phyloP scores from a whole-genome alignment of 1,284 basidiomycete species.

The Hemileia vastatrix region DNA sequence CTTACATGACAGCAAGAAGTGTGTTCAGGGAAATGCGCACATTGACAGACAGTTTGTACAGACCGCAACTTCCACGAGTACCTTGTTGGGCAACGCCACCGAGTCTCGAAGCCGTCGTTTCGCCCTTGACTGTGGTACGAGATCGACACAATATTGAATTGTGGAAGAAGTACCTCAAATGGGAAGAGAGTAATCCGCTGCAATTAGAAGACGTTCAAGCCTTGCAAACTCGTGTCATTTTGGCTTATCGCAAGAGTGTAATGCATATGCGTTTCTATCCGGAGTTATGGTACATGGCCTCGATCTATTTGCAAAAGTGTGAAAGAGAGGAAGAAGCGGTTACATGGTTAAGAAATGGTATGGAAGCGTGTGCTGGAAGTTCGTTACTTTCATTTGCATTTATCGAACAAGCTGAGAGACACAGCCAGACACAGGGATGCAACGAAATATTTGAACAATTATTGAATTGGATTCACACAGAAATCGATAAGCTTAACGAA shows the following conservation, averaged over 20 bases:
- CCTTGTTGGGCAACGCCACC: too few relatives aligned
- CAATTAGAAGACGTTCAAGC: constrained; percentile 69
- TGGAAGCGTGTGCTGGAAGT: constrained; percentile 80
- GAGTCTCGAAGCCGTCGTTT: too few relatives aligned
- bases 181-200: constrained; percentile 88
- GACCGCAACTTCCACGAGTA: constrained; percentile 42
- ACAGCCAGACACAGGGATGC: constrained; percentile 34
- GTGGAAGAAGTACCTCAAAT: constrained; percentile 87
- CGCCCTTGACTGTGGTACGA: too few relatives aligned
- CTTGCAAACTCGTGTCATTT: constrained; percentile 62
- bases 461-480: constrained; percentile 57
- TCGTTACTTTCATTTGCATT: too few relatives aligned
- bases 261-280: constrained; percentile 86
- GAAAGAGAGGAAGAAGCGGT: constrained; percentile 72
- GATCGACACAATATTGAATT: constrained; percentile 66
- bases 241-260: constrained; percentile 75
- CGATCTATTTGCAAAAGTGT: constrained; percentile 61
- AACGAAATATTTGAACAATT: constrained; percentile 53
- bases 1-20: constrained; percentile 85
- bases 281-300: constrained; percentile 88
- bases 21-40: constrained; percentile 68
- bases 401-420: too few relatives aligned
- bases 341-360: constrained; percentile 66
- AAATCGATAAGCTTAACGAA: constrained; percentile 60
- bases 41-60: constrained; percentile 44